Conservation (phyloP, 495 filamentous ascomycete genomes). For the Staphylotrichum tortipilum region DNA sequence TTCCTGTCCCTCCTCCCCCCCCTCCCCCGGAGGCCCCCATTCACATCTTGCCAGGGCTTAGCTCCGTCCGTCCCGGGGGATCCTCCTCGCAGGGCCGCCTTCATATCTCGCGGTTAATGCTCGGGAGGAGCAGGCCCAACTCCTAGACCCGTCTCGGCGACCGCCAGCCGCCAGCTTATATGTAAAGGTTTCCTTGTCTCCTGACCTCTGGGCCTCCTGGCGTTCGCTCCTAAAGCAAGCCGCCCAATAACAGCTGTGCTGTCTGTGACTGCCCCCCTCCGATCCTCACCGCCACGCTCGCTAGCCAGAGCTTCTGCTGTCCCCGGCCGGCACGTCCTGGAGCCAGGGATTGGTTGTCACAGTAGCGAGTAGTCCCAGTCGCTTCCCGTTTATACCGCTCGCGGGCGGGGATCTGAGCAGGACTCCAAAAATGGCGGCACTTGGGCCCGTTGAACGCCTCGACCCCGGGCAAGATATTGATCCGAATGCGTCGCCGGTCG, state of each 20-base stretch:
- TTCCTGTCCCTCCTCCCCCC: slow-evolving; percentile 3
- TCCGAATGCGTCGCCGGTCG: slow-evolving; percentile 31
- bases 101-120: slow-evolving; percentile 15
- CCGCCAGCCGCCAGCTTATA: slow-evolving; percentile 5
- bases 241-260: slow-evolving; percentile 8
- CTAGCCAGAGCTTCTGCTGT: background rate
- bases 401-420: background rate
- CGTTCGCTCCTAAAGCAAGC: background rate
- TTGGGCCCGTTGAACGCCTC: slow-evolving; percentile 16
- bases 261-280: slow-evolving; percentile 7
- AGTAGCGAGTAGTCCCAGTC: background rate
- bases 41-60: slow-evolving; percentile 2
- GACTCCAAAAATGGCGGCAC: slow-evolving; percentile 7
- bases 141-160: background rate
- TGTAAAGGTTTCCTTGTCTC: slow-evolving; percentile 5
- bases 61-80: slow-evolving; percentile 6
- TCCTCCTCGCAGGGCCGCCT: slow-evolving; percentile 7
- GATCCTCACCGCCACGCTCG: background rate
- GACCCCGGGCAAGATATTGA: slow-evolving; percentile 27
- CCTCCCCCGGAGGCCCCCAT: background rate
- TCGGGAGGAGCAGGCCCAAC: slow-evolving; percentile 6
- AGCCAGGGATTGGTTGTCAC: background rate
- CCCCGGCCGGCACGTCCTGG: background rate
- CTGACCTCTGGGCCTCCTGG: background rate
- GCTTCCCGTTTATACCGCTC: background rate